Conservation (phyloP, 163 green algal species). For the Coccomyxa subellipsoidea region DNA sequence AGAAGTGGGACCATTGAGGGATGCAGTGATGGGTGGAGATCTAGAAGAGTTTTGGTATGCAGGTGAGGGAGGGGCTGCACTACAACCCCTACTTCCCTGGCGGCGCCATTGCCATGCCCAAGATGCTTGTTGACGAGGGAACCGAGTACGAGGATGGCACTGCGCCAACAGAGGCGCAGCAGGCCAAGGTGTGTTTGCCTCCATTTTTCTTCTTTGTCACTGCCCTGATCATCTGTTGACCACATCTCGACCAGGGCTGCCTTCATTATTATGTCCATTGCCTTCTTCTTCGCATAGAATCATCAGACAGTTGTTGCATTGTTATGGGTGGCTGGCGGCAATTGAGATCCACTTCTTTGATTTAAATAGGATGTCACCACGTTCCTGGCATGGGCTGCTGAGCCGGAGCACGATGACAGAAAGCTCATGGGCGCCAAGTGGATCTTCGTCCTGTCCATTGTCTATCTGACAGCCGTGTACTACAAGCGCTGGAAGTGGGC, state of each 20-base stretch:
- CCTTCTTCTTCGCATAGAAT: too few species aligned
- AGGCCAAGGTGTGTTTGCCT: conserved; percentile 68
- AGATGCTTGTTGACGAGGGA: conserved; percentile 96
- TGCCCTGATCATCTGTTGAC: too few species aligned
- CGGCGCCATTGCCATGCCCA: conserved; percentile 98
- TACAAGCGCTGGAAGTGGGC: conserved; percentile 95
- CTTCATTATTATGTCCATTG: too few species aligned
- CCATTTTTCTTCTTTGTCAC: too few species aligned
- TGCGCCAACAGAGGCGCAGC: conserved; percentile 83
- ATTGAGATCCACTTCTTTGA: too few species aligned
- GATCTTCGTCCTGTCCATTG: conserved; percentile 67
- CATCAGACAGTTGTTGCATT: too few species aligned
- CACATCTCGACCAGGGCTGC: too few species aligned
- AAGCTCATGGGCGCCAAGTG: conserved; percentile 98
- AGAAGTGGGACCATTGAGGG: neutral
- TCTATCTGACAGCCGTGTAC: conserved; percentile 81
- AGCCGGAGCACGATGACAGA: conserved; percentile 95
- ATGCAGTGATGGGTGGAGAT: neutral
- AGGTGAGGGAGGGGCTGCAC: conserved; percentile 95
- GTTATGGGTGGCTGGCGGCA: too few species aligned
- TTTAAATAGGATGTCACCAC: conserved; percentile 83
- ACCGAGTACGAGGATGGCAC: conserved; percentile 99
- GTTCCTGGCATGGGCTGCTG: conserved; percentile 93
- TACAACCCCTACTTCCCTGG: conserved; percentile 99
- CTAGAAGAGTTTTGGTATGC: neutral